phyloP scores from a whole-genome alignment of 345 rosid genomes.

The Alliaria petiolata region DNA sequence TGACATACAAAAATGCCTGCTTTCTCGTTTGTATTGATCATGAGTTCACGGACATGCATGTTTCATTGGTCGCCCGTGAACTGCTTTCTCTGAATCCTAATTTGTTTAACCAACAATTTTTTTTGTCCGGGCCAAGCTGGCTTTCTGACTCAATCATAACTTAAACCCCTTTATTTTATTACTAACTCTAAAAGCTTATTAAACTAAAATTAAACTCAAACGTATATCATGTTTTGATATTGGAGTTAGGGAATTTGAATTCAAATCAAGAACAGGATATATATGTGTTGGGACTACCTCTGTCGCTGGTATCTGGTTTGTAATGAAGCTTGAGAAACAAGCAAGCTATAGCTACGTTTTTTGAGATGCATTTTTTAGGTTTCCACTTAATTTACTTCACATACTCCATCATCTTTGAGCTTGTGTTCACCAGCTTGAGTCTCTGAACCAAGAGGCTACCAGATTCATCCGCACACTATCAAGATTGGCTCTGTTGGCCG shows the following conservation, averaged over 20 bases:
- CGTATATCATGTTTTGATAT: neutral
- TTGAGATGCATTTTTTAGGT: neutral
- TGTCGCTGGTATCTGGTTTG: neutral
- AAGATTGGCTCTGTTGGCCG: neutral
- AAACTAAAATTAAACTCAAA: neutral
- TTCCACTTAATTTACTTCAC: neutral
- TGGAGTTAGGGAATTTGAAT: neutral
- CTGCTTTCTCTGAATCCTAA: neutral
- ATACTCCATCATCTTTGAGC: neutral
- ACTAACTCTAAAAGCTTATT: neutral
- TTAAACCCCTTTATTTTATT: neutral
- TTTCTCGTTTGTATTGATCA: constrained; percentile 10
- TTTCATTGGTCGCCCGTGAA: constrained; percentile 28
- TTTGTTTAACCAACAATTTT: constrained; percentile 4
- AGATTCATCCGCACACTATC: neutral
- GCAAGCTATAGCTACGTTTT: neutral
- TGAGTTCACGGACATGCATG: constrained; percentile 30
- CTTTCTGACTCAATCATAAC: constrained; percentile 11
- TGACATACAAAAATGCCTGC: constrained; percentile 2
- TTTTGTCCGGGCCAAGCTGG: constrained; percentile 21
- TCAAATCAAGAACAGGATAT: neutral
- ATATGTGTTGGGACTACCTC: neutral
- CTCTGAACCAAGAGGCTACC: neutral
- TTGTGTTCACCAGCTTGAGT: no score
- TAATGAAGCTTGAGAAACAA: neutral